Percentiles rank a stretch among this genome's conserved stretches.
Evolutionary conservation across 176 grass and related monocot species (phyloP).

Genomic region (Musa troglodytarum): DNA sequence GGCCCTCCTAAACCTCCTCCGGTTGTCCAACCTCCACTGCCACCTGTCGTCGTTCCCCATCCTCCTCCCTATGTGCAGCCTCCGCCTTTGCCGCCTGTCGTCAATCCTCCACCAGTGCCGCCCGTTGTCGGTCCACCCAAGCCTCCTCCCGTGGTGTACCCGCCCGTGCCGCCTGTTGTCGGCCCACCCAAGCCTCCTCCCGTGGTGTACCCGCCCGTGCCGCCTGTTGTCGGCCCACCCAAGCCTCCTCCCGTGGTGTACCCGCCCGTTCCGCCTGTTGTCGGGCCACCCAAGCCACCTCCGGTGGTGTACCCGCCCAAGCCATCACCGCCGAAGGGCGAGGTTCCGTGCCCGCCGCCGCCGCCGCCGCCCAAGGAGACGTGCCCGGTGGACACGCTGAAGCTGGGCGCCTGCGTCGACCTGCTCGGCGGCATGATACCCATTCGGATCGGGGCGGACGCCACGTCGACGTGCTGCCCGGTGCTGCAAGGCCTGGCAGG

Average conservation of each 20-base stretch:
- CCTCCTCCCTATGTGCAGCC: no score
- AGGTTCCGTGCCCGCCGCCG: not conserved
- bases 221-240: not conserved
- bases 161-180: not conserved
- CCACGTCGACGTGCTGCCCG: not conserved
- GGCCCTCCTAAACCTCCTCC: not conserved
- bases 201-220: not conserved
- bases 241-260: not conserved
- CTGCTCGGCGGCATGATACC: constrained; percentile 3
- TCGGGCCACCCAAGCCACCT: not conserved
- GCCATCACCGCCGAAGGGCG: not conserved
- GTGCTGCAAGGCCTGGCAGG: constrained; percentile 4
- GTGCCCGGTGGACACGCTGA: constrained; percentile 8
- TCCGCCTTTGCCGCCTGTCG: no score
- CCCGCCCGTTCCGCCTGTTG: not conserved
- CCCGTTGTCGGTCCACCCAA: not conserved
- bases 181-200: not conserved
- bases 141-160: not conserved
- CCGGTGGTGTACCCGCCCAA: not conserved
- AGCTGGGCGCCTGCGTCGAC: constrained; percentile 12
- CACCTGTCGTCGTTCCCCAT: no score
- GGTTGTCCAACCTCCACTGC: not conserved
- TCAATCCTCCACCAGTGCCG: no score
- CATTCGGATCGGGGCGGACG: not conserved
- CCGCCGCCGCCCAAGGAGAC: not conserved